Evolutionary conservation across 495 filamentous ascomycete genomes (phyloP), one percentile per base, ranked within the genome.

Genomic region (Amorphotheca resinae): DNA sequence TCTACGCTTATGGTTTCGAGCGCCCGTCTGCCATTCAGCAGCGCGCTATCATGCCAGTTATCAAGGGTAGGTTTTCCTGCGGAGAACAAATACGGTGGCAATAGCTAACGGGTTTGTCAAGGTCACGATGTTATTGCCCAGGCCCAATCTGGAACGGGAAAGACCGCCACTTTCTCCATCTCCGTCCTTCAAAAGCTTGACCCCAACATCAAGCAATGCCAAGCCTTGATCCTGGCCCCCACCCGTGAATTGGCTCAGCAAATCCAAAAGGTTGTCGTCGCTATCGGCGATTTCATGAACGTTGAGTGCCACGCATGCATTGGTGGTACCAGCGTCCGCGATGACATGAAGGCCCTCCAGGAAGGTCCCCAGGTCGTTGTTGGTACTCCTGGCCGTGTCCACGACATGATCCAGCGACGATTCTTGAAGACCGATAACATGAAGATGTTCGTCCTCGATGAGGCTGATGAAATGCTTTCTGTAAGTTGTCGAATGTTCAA

Each of bases 1-100:
- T 98, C 66, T 98, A 98, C 66, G 91, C 91, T 56, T 98, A 98
- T 61, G 91, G 91, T 79, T 98, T 95, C 69, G 91, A 98, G 76
- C 85, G 88, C 51, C 91, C 91, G 28, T 98, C 91, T 70, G 93
- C 91, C 64, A 95, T 98, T 50, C 91, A 98, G 80, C 86, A 93
- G 77, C 89, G 93, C 58, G 91, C 91, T 53, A 98, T 98, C 67
- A 91, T 95, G 82, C 91, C 89, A 51, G 89, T 98, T 61, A 95
- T 95, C 74, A 94, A 96, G 76, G 91, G 91, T 95, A 73, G 60
- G 84, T 73, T 38, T 43, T 44, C 20, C n/a, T n/a, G n/a, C n/a
- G 4, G 5, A 5, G 12, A 33, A n/a, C n/a, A n/a, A n/a, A n/a
- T n/a, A n/a, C 17, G 36, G 46, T 17, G 49, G 35, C 37, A 15